Conservation (phyloP, 2,329 filamentous ascomycete genomes). For the Aphanocladium album region DNA sequence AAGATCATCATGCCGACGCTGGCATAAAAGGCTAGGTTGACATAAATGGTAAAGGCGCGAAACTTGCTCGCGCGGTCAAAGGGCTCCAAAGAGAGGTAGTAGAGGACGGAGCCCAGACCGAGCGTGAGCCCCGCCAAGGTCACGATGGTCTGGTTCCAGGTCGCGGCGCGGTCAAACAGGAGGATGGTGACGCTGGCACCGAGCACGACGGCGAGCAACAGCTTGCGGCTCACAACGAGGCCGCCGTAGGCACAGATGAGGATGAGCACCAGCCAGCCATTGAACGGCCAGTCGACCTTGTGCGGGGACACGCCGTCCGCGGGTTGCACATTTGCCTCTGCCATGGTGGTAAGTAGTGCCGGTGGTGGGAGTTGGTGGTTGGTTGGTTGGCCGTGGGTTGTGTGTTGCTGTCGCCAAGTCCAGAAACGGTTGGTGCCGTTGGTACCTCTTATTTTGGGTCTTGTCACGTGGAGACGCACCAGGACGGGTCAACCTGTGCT, state of each 20-base stretch:
- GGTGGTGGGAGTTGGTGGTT: neutral
- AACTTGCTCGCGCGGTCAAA: neutral
- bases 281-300: conserved; percentile 13
- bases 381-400: neutral
- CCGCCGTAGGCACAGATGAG: conserved; percentile 5
- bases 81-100: neutral
- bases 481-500: neutral
- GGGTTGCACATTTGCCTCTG: neutral
- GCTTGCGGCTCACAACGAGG: conserved; percentile 2
- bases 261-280: conserved; percentile 10
- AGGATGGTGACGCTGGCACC: neutral
- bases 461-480: neutral
- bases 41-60: conserved; percentile 5
- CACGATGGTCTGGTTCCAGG: neutral
- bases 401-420: neutral
- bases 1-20: conserved; percentile 8
- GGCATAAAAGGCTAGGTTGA: conserved; percentile 12
- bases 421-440: neutral
- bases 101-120: conserved; percentile 10
- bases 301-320: neutral
- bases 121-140: conserved; percentile 9
- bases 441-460: neutral
- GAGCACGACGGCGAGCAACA: conserved; percentile 10
- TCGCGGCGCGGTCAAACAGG: conserved; percentile 9
- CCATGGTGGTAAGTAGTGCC: neutral